Evolutionary conservation across 2,329 filamentous ascomycete genomes (phyloP), one percentile per base, ranked within the genome.

Genomic region (Fusarium sp.): DNA sequence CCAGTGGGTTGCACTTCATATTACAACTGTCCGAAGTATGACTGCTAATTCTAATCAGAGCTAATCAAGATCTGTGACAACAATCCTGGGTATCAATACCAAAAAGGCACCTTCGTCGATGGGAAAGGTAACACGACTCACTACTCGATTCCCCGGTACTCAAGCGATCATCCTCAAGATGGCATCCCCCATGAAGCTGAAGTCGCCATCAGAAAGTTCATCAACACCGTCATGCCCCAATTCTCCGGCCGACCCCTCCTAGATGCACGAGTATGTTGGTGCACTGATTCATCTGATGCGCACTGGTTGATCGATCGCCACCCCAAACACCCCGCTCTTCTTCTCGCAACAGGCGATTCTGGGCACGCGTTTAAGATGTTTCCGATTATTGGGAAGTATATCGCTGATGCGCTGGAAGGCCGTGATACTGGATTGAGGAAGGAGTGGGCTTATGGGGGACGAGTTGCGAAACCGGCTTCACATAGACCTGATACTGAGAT

Each of bases 41-140:
- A 32, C 30, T 32, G 30, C 30, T 32, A 32, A 32, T 32, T 14
- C 13, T 14, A 14, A 32, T 32, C 30, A 65, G 64, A 66, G 1
- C 36, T 26, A 5, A 66, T 67, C n/a, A 67, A 67, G 26, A 66
- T 67, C 5, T 67, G 64, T 2, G 64, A 67, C 10, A 67, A 67
- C 0, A 67, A 67, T 10, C 64, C 64, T 0, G 64, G 64, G 0
- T 67, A 67, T 30, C 61, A 67, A 5, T 58, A 67, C 34, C 44
- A 30, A 0, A 66, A 38, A 18, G 64, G 64, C 4, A 59, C 26
- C 0, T 66, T 44, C 7, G 7, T 58, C 13, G 32, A 66, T 9
- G 61, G 36, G 15, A 5, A 24, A 4, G 61, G 38, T 3, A 66
- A 67, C 0, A 39, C 26, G 2, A 58, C 12, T 3, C 5, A 34